Evolutionary conservation across 345 rosid genomes (phyloP).

Genomic region (Brassica cretica): DNA sequence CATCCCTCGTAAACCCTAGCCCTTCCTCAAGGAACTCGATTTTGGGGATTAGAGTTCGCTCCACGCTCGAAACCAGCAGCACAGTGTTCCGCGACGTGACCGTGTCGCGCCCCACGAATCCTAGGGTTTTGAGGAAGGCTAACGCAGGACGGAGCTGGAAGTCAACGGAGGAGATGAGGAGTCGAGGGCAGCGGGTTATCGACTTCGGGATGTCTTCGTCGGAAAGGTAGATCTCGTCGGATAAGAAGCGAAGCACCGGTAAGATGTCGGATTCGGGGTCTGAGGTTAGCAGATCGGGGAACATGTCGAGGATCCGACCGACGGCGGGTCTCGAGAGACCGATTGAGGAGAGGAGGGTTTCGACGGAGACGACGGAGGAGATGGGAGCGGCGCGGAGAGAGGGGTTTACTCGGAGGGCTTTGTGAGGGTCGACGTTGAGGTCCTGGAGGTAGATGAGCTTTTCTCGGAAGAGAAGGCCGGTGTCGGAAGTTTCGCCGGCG

Average conservation of each 20-base stretch:
- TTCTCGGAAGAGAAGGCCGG: constrained; percentile 70
- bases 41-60: constrained; percentile 58
- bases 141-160: constrained; percentile 64
- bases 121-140: constrained; percentile 51
- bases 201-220: constrained; percentile 53
- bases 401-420: constrained; percentile 71
- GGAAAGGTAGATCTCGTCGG: constrained; percentile 56
- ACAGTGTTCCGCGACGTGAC: constrained; percentile 56
- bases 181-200: constrained; percentile 67
- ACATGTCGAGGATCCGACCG: constrained; percentile 81
- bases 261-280: constrained; percentile 53
- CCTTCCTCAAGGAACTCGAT: constrained; percentile 49
- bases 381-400: constrained; percentile 72
- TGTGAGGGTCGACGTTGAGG: constrained; percentile 65
- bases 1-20: constrained; percentile 56
- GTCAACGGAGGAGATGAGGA: constrained; percentile 53
- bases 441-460: constrained; percentile 65
- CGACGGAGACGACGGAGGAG: constrained; percentile 66
- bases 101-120: constrained; percentile 50
- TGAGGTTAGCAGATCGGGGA: constrained; percentile 66
- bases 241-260: constrained; percentile 66
- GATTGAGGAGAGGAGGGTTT: constrained; percentile 55
- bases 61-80: constrained; percentile 66
- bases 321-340: constrained; percentile 65
- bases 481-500: constrained; percentile 43